A percentile compares a stretch with the other conserved stretches of the same genome.
Conservation (phyloP, 2,329 filamentous ascomycete genomes). For the Aspergillus pseudoviridinutans region DNA sequence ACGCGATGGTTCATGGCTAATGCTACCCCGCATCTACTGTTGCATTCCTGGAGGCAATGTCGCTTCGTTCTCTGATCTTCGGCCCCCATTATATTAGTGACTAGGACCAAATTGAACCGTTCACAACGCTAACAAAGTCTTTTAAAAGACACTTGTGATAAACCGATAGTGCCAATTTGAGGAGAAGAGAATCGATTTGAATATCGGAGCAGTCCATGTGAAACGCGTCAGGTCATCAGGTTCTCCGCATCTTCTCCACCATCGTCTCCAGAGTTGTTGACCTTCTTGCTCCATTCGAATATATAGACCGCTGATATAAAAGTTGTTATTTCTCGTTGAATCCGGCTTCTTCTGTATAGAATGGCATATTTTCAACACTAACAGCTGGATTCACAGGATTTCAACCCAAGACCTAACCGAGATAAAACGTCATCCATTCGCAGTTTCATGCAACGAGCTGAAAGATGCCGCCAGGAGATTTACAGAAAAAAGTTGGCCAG, state of each 20-base stretch:
- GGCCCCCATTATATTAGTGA: not conserved
- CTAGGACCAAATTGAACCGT: not conserved
- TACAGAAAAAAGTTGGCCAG: constrained; percentile 34
- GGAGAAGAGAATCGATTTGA: not conserved
- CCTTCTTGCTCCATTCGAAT: not conserved
- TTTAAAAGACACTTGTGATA: not conserved
- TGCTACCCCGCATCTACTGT: not conserved
- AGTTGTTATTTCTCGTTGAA: not conserved
- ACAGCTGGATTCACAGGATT: not conserved
- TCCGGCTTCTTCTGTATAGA: not conserved
- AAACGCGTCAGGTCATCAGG: not conserved
- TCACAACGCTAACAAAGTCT: not conserved
- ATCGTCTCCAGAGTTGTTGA: not conserved
- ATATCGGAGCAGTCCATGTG: not conserved
- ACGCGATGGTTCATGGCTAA: not conserved
- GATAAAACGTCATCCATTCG: not conserved
- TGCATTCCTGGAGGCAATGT: not conserved
- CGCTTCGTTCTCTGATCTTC: not conserved
- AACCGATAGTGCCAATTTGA: not conserved
- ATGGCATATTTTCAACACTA: not conserved
- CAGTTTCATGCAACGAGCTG: not conserved
- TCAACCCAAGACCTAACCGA: not conserved
- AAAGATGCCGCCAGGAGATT: constrained; percentile 18
- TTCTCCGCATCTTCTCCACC: not conserved
- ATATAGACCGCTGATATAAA: not conserved